Conservation (phyloP, 805 yeast species). For the Zygoascus flipseniorum region DNA sequence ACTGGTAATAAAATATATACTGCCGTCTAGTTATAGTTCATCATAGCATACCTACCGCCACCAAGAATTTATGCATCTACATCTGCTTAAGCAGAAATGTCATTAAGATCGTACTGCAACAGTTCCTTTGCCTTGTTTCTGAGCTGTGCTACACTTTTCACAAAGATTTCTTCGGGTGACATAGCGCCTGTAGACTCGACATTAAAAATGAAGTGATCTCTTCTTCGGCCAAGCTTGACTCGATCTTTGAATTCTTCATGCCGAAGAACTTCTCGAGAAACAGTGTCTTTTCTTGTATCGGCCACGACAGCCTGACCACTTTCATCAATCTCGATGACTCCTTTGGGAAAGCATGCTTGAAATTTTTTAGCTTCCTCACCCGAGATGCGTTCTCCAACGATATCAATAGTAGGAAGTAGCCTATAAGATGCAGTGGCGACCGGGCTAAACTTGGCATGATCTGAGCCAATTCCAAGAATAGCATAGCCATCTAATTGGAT, state of each 20-base stretch:
- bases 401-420: constrained; percentile 79
- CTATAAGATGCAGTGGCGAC: constrained; percentile 96
- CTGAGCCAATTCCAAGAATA: constrained; percentile 82
- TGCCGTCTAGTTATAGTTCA: neutral
- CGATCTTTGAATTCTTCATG: constrained; percentile 85
- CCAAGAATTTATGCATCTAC: neutral
- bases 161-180: constrained; percentile 93
- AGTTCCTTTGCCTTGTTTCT: constrained; percentile 50
- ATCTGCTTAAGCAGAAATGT: neutral
- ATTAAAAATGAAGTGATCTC: constrained; percentile 90
- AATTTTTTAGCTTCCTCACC: constrained; percentile 74
- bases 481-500: constrained; percentile 86
- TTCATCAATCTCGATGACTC: constrained; percentile 71
- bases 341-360: constrained; percentile 86
- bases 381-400: constrained; percentile 54
- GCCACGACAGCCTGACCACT: constrained; percentile 68
- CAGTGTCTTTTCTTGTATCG: constrained; percentile 93
- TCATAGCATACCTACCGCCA: neutral
- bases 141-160: constrained; percentile 78
- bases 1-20: neutral
- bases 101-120: constrained; percentile 13
- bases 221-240: constrained; percentile 82
- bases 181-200: constrained; percentile 95
- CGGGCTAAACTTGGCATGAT: constrained; percentile 96
- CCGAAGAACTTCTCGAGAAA: constrained; percentile 90